Evolutionary conservation across 768 basidiomycete genomes (phyloP), one percentile per base, ranked within the genome.

Genomic region (Psilocybe subaeruginosa): DNA sequence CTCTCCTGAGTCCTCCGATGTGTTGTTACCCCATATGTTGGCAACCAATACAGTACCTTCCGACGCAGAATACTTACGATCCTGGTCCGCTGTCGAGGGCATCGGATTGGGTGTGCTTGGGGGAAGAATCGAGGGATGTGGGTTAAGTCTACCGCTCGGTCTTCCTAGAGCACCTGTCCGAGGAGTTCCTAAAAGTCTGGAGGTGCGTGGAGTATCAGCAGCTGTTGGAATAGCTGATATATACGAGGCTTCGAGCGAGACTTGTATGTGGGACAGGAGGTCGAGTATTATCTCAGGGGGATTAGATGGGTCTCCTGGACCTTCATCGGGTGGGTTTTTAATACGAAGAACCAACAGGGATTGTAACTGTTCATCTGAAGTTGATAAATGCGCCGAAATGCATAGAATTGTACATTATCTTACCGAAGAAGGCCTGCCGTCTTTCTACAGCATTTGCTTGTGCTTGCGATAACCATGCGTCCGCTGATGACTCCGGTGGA

Each of bases 61-160:
- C 0, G 91, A 82, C 31, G 85, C 83, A 1, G 87, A 85, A 70
- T 96, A 97, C 70, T 86, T 82, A 47, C 84, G 81, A 73, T 97
- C 95, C 14, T 83, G 80, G 33, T 89, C 87, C 0, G 83, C 80
- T 29, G 91, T 88, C 0, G 83, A 78, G 1, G 95, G 95, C 14
- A 88, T 89, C 1, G 95, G 95, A 70, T 90, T 88, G 0, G 95
- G 95, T 0, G 95, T 97, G 54, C 78, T 79, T 1, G 93, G 93
- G 30, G 92, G 93, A 64, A 90, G 83, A 67, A 93, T 89, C 2
- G 89, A 87, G 1, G 90, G 88, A 62, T 85, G 79, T 17, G 76
- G 69, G 45, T 76, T 77, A 27, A 73, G 70, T 51, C 77, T 74
- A 3, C 76, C 69, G 48, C 74, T 78, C 30, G 66, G 69, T 54